Evolutionary conservation across 345 rosid genomes (phyloP).

Genomic region (Syzygium aqueum): DNA sequence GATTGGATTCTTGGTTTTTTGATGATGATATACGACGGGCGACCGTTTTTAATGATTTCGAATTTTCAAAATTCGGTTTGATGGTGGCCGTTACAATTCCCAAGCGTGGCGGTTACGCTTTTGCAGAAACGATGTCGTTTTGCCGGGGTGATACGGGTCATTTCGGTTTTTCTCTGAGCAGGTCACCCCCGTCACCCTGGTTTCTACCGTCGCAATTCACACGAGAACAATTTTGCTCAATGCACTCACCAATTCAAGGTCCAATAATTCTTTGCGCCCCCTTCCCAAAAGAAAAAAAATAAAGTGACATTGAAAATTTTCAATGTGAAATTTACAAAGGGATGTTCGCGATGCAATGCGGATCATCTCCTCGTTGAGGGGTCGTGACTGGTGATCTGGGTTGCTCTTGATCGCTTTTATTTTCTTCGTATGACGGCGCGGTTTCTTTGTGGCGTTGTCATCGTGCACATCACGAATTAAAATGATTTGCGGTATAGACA

Average conservation of each 20-base stretch:
- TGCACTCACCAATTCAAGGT: background rate
- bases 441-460: background rate
- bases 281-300: background rate
- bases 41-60: background rate
- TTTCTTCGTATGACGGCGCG: background rate
- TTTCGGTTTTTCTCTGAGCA: background rate
- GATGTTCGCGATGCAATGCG: background rate
- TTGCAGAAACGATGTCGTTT: background rate
- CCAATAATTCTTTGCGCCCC: background rate
- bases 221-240: background rate
- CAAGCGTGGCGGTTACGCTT: background rate
- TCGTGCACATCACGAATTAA: background rate
- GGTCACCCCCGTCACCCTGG: background rate
- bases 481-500: background rate
- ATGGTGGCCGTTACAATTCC: background rate
- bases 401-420: background rate
- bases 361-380: background rate
- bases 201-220: background rate
- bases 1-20: too few relatives aligned
- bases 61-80: background rate
- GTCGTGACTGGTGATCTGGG: rapidly evolving
- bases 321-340: rapidly evolving
- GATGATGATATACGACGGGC: background rate
- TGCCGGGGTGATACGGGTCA: background rate
- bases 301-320: background rate